A percentile compares a stretch with the other conserved stretches of the same genome.
Conservation (phyloP, 2,329 filamentous ascomycete genomes). For the Diplodia sapinea region DNA sequence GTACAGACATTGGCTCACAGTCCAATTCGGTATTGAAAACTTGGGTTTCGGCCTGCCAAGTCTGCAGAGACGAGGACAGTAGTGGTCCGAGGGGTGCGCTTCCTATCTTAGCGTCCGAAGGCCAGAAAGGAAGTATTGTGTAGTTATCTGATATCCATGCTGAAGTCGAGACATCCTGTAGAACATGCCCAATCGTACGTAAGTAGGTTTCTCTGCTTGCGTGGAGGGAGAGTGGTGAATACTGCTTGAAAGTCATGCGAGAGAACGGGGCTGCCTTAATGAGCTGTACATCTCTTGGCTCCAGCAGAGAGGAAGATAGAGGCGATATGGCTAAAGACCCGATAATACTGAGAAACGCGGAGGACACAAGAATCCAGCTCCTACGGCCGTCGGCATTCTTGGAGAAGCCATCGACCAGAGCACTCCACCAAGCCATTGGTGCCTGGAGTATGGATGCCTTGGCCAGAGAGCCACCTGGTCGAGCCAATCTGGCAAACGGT, state of each 20-base stretch:
- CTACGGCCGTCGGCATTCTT: neutral
- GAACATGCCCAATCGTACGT: neutral
- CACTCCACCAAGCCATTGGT: neutral
- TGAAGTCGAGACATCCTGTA: constrained; percentile 1
- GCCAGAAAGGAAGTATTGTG: constrained; percentile 4
- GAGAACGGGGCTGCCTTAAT: neutral
- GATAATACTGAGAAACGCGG: neutral
- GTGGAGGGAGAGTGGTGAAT: neutral
- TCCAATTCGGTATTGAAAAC: neutral
- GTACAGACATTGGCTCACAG: neutral
- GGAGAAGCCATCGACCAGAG: neutral
- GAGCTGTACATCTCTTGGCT: neutral
- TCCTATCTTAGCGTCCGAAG: neutral
- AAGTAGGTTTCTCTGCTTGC: constrained; percentile 2
- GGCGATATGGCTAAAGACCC: neutral
- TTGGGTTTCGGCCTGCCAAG: neutral
- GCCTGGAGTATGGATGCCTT: neutral
- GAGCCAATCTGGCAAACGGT: neutral
- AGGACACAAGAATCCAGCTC: neutral
- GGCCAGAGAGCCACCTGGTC: neutral
- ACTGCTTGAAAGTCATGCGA: neutral
- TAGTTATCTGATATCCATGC: constrained; percentile 10
- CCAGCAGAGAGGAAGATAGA: neutral
- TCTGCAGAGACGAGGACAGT: neutral
- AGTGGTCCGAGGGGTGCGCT: neutral